Conservation (phyloP, 2,329 filamentous ascomycete species). For the Exophiala lecanii-corni region DNA sequence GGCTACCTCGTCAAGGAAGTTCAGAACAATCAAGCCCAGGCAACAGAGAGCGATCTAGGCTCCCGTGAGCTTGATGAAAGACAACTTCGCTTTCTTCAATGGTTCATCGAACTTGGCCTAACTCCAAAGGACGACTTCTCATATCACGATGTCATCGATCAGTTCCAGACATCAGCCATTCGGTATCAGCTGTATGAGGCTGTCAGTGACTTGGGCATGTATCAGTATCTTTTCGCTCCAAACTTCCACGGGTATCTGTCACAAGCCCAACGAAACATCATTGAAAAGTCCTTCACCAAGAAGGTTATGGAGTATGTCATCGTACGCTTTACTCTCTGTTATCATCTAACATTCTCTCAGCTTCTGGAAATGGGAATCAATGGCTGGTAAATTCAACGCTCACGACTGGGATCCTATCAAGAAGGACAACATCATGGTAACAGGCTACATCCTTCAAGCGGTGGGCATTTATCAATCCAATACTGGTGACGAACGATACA, state of each 20-base stretch:
- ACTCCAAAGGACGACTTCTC: constrained; percentile 17
- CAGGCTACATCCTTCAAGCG: constrained; percentile 16
- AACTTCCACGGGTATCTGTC: constrained; percentile 20
- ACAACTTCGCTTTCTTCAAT: constrained; percentile 15
- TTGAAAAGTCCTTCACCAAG: constrained; percentile 17
- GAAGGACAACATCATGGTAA: constrained; percentile 21
- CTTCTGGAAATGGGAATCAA: constrained; percentile 19
- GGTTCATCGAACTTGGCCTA: constrained; percentile 13
- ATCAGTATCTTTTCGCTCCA: constrained; percentile 14
- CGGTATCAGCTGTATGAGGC: constrained; percentile 20
- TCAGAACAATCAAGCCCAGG: constrained; percentile 13
- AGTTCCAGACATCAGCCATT: constrained; percentile 19
- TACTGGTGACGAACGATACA: constrained; percentile 16
- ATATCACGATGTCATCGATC: constrained; percentile 20
- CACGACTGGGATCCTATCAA: constrained; percentile 18
- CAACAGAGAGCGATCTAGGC: constrained; percentile 7
- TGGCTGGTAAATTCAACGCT: constrained; percentile 19
- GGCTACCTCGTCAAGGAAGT: constrained; percentile 15
- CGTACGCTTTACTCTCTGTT: background rate
- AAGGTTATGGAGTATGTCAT: constrained; percentile 14
- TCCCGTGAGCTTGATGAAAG: constrained; percentile 14
- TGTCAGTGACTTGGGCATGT: constrained; percentile 11
- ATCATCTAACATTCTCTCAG: constrained; percentile 1
- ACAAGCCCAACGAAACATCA: constrained; percentile 12
- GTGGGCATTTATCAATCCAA: constrained; percentile 17